phyloP scores from a whole-genome alignment of 1,284 basidiomycete genomes.

The Laetiporus sulphureus region DNA sequence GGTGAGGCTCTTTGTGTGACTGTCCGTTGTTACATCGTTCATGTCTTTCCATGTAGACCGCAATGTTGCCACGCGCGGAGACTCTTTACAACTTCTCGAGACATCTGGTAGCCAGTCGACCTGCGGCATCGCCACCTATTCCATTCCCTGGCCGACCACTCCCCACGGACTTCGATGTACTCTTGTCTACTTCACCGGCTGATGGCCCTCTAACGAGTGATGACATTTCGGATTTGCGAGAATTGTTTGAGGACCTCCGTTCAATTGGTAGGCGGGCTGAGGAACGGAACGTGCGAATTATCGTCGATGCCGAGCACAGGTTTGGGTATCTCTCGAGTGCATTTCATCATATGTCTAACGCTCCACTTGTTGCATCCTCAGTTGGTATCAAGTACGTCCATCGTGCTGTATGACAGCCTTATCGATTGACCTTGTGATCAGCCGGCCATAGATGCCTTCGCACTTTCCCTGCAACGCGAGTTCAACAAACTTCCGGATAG shows the following conservation, averaged over 20 bases:
- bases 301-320: conserved; percentile 82
- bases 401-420: background rate
- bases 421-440: conserved; percentile 21
- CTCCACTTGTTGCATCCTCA: conserved; percentile 15
- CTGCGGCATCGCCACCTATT: conserved; percentile 27
- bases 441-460: conserved; percentile 78
- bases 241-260: conserved; percentile 52
- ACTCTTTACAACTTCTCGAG: conserved; percentile 50
- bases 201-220: conserved; percentile 31
- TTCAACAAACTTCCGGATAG: conserved; percentile 59
- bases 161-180: conserved; percentile 41
- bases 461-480: conserved; percentile 65
- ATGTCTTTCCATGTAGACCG: conserved; percentile 38
- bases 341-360: no score
- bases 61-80: conserved; percentile 51
- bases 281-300: conserved; percentile 54
- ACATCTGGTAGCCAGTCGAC: conserved; percentile 38
- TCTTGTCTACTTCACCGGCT: conserved; percentile 18
- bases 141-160: conserved; percentile 63
- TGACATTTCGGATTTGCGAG: conserved; percentile 55
- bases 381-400: conserved; percentile 56
- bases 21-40: background rate
- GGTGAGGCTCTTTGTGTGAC: conserved; percentile 34
- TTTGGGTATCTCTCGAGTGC: no score
- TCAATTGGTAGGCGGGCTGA: conserved; percentile 50